Evolutionary conservation across 495 filamentous ascomycete species (phyloP).

Genomic region (Aspergillus cristatus): DNA sequence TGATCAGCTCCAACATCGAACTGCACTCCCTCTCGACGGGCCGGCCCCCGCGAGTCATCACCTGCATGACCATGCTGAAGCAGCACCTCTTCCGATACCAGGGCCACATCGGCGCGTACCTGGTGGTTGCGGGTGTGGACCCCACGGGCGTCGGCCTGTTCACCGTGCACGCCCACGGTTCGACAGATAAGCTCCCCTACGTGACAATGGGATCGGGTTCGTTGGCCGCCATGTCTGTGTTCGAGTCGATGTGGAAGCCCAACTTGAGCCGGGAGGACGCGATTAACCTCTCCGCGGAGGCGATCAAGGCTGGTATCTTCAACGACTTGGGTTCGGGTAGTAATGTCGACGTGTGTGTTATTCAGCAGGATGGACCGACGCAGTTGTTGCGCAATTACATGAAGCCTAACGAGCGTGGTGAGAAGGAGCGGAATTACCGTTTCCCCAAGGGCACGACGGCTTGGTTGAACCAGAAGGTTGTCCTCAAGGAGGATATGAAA

Average conservation of each 20-base stretch:
- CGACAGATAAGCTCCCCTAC: conserved; percentile 97
- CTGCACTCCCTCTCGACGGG: conserved; percentile 91
- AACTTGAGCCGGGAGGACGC: conserved; percentile 71
- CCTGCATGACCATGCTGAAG: conserved; percentile 99
- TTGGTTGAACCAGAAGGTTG: conserved; percentile 85
- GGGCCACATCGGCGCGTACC: conserved; percentile 95
- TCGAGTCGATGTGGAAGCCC: conserved; percentile 91
- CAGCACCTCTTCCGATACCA: conserved; percentile 98
- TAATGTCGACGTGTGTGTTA: conserved; percentile 95
- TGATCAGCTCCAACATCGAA: conserved; percentile 98
- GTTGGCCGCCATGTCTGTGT: conserved; percentile 94
- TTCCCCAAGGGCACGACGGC: conserved; percentile 88
- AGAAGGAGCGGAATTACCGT: conserved; percentile 87
- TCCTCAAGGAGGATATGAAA: conserved; percentile 83
- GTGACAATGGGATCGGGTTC: conserved; percentile 98
- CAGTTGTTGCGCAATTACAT: conserved; percentile 84
- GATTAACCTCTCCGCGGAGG: conserved; percentile 70
- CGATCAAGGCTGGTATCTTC: conserved; percentile 96
- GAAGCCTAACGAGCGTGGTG: conserved; percentile 80
- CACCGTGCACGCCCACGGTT: conserved; percentile 97
- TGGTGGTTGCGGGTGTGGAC: conserved; percentile 95
- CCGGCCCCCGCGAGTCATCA: conserved; percentile 93
- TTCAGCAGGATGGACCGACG: conserved; percentile 81
- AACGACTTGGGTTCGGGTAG: conserved; percentile 96
- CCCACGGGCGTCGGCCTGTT: conserved; percentile 93